Evolutionary conservation across 1,284 basidiomycete genomes (phyloP), one percentile per base, ranked within the genome.

Genomic region (Ganoderma meredithae): DNA sequence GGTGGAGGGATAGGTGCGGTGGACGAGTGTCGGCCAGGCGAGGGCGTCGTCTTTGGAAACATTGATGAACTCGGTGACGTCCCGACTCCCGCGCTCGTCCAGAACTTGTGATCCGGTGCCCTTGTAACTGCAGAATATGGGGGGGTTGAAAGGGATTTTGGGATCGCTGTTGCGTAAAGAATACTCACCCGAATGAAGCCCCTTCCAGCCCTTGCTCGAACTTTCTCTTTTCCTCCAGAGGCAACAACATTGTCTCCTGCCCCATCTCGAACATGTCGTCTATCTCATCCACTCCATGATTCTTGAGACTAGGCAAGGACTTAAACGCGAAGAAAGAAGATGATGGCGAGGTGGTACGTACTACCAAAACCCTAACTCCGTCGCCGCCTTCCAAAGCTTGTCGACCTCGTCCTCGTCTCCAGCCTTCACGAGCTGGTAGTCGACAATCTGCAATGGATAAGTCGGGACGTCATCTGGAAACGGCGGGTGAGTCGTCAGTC

Each of bases 401-500:
- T 76, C 71, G 15, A 77, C 74, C 66, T 81, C 79, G 0, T 65
- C 56, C 44, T 69, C 44, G 49, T 80, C 76, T 12, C 74, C 67
- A 1, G 72, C 69, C 8, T 68, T 67, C 22, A 83, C 52, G 25
- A 77, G 74, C 60, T 74, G 64, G 64, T 77, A 82, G 74, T 82
- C 81, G 39, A 82, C 73, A 31, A 83, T 75, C 41, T 79, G 75
- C 2, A 83, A 71, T 1, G 80, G 80, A 55, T 79, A 77, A 17
- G 78, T 79, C 0, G 78, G 74, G 10, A 80, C 74, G 68, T 81
- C 76, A 9, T 78, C 73, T 3, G 81, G 81, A 69, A 82, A 82
- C 3, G 79, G 77, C 2, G 78, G 77, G 59, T 39, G 59, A n/a
- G 63, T 61, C 10, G 53, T 60, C 17, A 73, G 49, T 8, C 68